These are phyloP conservation scores for Prunus mongolica DNA, from an alignment of 306 rosid genomes.

Conservation along the genomic window DNA sequence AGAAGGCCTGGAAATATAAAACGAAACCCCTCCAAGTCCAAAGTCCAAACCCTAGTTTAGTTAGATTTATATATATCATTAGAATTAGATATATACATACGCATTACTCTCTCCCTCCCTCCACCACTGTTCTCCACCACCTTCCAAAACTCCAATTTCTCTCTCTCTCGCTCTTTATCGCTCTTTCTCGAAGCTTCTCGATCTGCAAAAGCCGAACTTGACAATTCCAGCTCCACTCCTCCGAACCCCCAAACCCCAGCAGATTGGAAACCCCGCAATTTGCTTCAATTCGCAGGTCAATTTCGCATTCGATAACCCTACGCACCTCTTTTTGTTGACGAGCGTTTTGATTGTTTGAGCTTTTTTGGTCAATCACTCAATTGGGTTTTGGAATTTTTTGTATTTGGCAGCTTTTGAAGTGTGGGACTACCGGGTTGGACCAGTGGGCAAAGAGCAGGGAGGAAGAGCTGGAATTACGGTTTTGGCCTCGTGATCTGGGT, in stretches of 20 bases:
- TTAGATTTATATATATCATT: background rate
- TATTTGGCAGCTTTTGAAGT: background rate
- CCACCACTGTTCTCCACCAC: conserved; percentile 3
- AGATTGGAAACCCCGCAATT: conserved; percentile 1
- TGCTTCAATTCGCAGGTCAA: conserved; percentile 1
- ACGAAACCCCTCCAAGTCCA: conserved; percentile 4
- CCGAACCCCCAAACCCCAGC: conserved; percentile 4
- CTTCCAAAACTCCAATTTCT: background rate
- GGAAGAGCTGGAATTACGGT: conserved; percentile 12
- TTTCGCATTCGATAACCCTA: background rate
- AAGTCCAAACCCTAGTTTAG: conserved; percentile 27
- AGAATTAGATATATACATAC: background rate
- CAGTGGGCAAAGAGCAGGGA: background rate
- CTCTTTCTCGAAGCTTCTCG: conserved; percentile 18
- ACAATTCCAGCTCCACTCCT: background rate
- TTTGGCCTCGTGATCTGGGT: conserved; percentile 22
- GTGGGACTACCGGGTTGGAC: background rate
- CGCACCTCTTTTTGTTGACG: background rate
- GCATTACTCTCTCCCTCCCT: background rate
- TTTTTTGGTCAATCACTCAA: background rate
- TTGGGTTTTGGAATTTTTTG: background rate
- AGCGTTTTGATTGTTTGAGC: background rate
- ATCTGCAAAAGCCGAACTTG: conserved; percentile 1
- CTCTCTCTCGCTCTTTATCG: background rate
- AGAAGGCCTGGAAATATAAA: background rate